Conservation (phyloP, 1,139 yeast genomes). For the Diutina rugosa region DNA sequence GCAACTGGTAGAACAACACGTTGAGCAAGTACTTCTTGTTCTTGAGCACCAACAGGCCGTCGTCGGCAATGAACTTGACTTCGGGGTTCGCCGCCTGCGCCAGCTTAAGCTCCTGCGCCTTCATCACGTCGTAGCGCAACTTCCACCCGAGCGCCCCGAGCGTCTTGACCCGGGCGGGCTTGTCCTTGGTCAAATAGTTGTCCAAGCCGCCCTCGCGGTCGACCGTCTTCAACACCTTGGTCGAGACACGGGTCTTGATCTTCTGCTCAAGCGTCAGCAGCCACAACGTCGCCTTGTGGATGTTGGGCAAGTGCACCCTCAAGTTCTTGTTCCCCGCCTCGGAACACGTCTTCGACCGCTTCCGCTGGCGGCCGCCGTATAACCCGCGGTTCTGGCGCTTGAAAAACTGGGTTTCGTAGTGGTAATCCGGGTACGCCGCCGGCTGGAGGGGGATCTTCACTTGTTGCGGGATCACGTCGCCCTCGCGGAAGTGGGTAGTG, state of each 20-base stretch:
- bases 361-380: conserved; percentile 78
- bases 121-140: conserved; percentile 61
- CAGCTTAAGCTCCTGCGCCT: conserved; percentile 14
- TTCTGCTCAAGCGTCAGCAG: conserved; percentile 58
- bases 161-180: conserved; percentile 81
- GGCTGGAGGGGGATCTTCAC: not conserved
- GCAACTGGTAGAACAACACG: not conserved
- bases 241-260: conserved; percentile 51
- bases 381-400: conserved; percentile 82
- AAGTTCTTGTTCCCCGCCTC: conserved; percentile 64
- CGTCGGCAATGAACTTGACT: not conserved
- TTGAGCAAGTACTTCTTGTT: not conserved
- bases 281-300: conserved; percentile 61
- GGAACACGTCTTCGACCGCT: conserved; percentile 65
- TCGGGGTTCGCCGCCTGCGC: conserved; percentile 2
- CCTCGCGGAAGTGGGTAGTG: not conserved
- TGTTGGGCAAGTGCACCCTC: conserved; percentile 75
- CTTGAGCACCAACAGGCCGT: not conserved
- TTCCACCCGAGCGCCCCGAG: conserved; percentile 89
- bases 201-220: conserved; percentile 93
- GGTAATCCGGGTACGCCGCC: conserved; percentile 58
- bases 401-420: conserved; percentile 64
- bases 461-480: not conserved
- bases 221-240: conserved; percentile 75
- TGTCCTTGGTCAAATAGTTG: conserved; percentile 72